These are phyloP conservation scores for Trametes cinnabarina DNA, from an alignment of 768 basidiomycete species.

Conservation along the genomic window DNA sequence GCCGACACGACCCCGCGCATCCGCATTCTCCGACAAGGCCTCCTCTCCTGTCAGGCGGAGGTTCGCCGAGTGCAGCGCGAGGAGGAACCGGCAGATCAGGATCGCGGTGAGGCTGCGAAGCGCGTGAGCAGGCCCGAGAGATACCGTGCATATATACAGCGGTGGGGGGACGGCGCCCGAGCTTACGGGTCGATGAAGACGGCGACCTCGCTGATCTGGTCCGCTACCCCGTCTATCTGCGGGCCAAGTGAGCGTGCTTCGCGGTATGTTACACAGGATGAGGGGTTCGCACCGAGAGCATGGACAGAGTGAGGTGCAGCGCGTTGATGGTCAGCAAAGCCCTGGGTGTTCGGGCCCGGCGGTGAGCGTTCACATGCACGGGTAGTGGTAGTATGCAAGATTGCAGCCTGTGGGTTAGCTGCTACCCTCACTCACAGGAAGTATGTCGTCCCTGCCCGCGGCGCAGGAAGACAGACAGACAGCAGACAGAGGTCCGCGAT, in stretches of 20 bases:
- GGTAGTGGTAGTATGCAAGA: too few relatives aligned
- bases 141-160: too few relatives aligned
- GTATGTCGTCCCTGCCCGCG: not conserved
- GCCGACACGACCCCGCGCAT: not conserved
- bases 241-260: not conserved
- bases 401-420: too few relatives aligned
- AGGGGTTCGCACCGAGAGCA: not conserved
- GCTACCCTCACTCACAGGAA: not conserved
- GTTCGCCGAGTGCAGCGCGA: not conserved
- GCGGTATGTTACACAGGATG: too few relatives aligned
- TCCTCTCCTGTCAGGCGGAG: not conserved
- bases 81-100: not conserved
- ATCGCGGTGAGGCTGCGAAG: not conserved
- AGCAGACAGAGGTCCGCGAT: too few relatives aligned
- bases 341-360: not conserved
- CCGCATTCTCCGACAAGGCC: not conserved
- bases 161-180: too few relatives aligned
- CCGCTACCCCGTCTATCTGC: not conserved
- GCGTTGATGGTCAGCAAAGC: not conserved
- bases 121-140: too few relatives aligned
- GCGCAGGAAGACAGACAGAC: too few relatives aligned
- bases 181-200: not conserved
- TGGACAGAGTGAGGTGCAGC: not conserved
- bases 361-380: too few relatives aligned
- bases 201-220: not conserved